Evolutionary conservation across 2,329 filamentous ascomycete genomes (phyloP).

Genomic region (Penicillium sp.): DNA sequence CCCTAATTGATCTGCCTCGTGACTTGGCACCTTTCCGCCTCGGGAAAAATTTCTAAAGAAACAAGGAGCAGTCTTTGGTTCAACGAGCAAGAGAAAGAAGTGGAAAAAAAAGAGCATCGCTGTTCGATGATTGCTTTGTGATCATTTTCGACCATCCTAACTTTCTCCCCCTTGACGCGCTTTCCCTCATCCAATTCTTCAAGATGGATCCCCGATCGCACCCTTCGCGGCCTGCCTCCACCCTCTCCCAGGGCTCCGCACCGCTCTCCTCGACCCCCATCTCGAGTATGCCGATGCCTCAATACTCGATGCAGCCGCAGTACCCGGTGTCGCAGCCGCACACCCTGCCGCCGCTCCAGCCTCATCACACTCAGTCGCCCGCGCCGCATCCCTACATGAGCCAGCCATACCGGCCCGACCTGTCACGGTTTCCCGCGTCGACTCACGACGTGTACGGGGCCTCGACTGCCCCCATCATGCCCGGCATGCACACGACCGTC

Average conservation of each 20-base stretch:
- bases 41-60: slow-evolving; percentile 19
- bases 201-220: slow-evolving; percentile 46
- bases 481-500: slow-evolving; percentile 38
- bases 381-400: slow-evolving; percentile 43
- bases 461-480: slow-evolving; percentile 43
- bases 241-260: slow-evolving; percentile 45
- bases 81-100: slow-evolving; percentile 2
- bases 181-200: neutral
- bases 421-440: slow-evolving; percentile 44
- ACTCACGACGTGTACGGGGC: slow-evolving; percentile 45
- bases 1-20: slow-evolving; percentile 21
- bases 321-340: slow-evolving; percentile 46
- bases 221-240: slow-evolving; percentile 46
- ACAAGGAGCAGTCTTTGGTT: slow-evolving; percentile 4
- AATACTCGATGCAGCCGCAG: slow-evolving; percentile 49
- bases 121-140: slow-evolving; percentile 40
- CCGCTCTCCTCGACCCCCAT: slow-evolving; percentile 46
- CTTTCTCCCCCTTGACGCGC: neutral
- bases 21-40: slow-evolving; percentile 18
- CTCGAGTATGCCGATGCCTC: slow-evolving; percentile 48
- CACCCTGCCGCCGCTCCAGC: slow-evolving; percentile 48
- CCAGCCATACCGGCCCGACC: slow-evolving; percentile 44
- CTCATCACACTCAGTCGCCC: slow-evolving; percentile 46
- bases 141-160: slow-evolving; percentile 19
- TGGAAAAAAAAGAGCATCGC: slow-evolving; percentile 7